Conservation (phyloP, 2,329 filamentous ascomycete genomes). For the Daldinia eschscholtzii region DNA sequence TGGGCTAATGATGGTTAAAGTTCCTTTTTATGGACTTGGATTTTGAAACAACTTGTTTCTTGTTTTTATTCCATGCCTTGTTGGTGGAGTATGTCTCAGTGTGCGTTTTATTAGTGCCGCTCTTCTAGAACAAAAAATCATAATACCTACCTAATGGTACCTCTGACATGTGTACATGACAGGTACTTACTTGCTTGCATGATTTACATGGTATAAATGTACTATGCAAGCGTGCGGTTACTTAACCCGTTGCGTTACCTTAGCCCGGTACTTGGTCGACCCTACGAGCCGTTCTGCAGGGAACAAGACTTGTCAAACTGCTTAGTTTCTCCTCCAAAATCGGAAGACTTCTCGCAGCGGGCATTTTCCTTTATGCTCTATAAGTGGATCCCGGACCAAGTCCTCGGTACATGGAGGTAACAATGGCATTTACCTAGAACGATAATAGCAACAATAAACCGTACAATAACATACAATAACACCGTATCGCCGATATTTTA, state of each 20-base stretch:
- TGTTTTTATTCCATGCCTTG: slow-evolving; percentile 11
- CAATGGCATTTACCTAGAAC: neutral
- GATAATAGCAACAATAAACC: neutral
- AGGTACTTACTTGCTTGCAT: neutral
- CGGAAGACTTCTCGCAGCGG: slow-evolving; percentile 20
- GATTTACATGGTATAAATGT: neutral
- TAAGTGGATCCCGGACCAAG: slow-evolving; percentile 31
- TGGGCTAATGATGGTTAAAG: neutral
- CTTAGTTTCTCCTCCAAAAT: neutral
- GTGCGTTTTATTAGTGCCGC: slow-evolving; percentile 15
- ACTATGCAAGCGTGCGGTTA: slow-evolving; percentile 3
- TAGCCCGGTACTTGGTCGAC: slow-evolving; percentile 13
- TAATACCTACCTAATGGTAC: too few relatives aligned
- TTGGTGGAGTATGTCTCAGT: slow-evolving; percentile 12
- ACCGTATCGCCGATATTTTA: slow-evolving; percentile 8
- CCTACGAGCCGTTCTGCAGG: neutral
- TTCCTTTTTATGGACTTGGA: neutral
- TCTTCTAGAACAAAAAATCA: slow-evolving; percentile 19
- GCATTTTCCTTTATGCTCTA: slow-evolving; percentile 32
- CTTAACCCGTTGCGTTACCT: slow-evolving; percentile 25
- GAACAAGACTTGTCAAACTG: slow-evolving; percentile 1
- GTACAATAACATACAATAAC: neutral
- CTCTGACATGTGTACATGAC: too few relatives aligned
- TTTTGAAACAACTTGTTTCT: slow-evolving; percentile 23
- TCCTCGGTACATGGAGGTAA: slow-evolving; percentile 32